Base-by-base conservation (phyloP, 2,329 filamentous ascomycete genomes). In the Exophiala lecanii-corni region DNA sequence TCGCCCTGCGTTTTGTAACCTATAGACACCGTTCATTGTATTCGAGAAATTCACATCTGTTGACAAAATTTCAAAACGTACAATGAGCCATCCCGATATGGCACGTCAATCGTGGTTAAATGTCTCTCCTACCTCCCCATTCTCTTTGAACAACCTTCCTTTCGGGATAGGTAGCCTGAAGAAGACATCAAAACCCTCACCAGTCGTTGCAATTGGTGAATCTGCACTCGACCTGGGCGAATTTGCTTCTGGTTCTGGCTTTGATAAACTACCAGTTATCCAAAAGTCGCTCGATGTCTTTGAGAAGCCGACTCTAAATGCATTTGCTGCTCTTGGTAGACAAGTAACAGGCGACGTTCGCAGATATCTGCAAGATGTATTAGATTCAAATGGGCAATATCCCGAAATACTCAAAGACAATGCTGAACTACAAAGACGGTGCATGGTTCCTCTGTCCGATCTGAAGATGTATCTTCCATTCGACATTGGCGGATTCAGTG, bases 401-500 rank as follows among this genome's bases (percentile, higher is more conserved):
- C 75, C 82, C 0, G 68, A 76, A 6, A 59, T 86, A 1, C 66
- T 89, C 16, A 78, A 78, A 57, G 72, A 81, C 41, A 84, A 88
- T 56, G 59, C 62, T 2, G 56, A 64, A 1, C 64, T 85, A 13
- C 76, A 78, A 45, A 67, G 75, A 43, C 65, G 71, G 39, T 78
- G 74, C 0, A 62, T 89, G 5, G 47, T 87, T 3, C 75, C 74
- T 0, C 72, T 80, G 36, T 67, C 70, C 3, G 67, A 78, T 10
- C 76, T 81, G 34, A 75, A 71, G 50, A 81, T 75, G 58, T 82
- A 89, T 57, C 59, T 91, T 4, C 86, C 86, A 2, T 80, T 92
- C 76, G 71, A 73, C 42, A 86, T 91, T 53, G 83, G 84, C 18
- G 86, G 91, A 62, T 91, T 89, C 62, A 86, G 85, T 1, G 86